Evolutionary conservation across 106 monocot genomes (phyloP).

Genomic region (Dioscorea dumetorum): DNA sequence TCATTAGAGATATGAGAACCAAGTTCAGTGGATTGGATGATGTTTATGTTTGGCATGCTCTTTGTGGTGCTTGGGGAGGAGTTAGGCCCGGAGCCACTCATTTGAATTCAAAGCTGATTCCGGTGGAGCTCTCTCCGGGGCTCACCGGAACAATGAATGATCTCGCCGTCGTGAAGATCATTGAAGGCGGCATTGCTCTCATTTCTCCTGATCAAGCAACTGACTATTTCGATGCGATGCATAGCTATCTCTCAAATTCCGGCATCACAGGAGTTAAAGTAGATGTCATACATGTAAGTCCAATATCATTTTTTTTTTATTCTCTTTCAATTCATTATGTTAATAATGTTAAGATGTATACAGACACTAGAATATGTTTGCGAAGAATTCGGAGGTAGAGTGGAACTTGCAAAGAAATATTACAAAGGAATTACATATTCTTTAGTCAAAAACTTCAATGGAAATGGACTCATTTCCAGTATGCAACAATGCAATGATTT

Average conservation of each 20-base stretch:
- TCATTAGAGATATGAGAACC: conserved; percentile 35
- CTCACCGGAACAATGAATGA: conserved; percentile 45
- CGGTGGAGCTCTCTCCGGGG: conserved; percentile 23
- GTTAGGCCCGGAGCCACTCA: conserved; percentile 29
- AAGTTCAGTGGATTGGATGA: conserved; percentile 38
- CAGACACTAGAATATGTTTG: conserved; percentile 44
- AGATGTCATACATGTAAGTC: conserved; percentile 51
- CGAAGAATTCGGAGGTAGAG: conserved; percentile 33
- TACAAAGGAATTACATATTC: conserved; percentile 40
- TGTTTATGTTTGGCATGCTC: conserved; percentile 56
- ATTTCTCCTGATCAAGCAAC: conserved; percentile 36
- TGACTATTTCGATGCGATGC: conserved; percentile 41
- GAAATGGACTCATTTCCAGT: conserved; percentile 42
- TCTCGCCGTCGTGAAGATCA: conserved; percentile 38
- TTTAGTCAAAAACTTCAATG: conserved; percentile 38
- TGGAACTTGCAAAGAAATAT: conserved; percentile 49
- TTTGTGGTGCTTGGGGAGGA: conserved; percentile 55
- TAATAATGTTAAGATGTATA: background rate
- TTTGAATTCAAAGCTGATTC: conserved; percentile 21
- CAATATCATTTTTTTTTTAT: no score
- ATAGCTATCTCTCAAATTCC: conserved; percentile 33
- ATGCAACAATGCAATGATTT: conserved; percentile 71
- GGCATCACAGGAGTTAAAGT: conserved; percentile 51
- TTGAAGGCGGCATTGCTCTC: conserved; percentile 43
- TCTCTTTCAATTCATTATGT: no score